Evolutionary conservation across 108 stramenopile species (phyloP), one percentile per base, ranked within the genome.

Genomic region (Cyclotella choctawhatcheeana): DNA sequence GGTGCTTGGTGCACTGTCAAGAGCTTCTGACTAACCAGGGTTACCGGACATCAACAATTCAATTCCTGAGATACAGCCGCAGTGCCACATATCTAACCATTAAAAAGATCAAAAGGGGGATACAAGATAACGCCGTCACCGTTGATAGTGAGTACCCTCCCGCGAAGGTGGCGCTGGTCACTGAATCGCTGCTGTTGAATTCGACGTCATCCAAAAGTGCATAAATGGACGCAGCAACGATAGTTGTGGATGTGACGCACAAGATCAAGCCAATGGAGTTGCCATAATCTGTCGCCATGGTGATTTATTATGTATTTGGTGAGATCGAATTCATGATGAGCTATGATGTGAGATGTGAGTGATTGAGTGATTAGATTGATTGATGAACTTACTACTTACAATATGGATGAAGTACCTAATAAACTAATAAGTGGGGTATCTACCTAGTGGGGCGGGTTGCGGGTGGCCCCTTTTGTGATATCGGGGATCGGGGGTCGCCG

Each of bases 81-180:
- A 74, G 50, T 40, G 73, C 64, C 30, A 74, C 65, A 29, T 74
- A 74, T 65, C 73, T 35, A 1, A 74, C 63, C 65, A 74, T 74
- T 5, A 74, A 25, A 50, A 66, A 60, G 22, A 74, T 59, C 7
- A 74, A 33, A 26, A 74, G 37, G 2, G 64, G 64, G 33, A 74
- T 63, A 32, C 12, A 10, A 12, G 22, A 16, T 29, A 13, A 24
- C 44, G 6, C 0, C 44, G 5, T 45, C 63, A 35, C 8, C 7
- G 21, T n/a, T n/a, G 50, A 21, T n/a, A 51, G 5, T 21, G 50
- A 7, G n/a, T 40, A 40, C 12, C 37, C 37, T 40, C 37, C 37
- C 12, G 37, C 37, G 12, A 40, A 40, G 37, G 37, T 40, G 37
- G 37, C 37, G 12, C 37, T 40, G n/a, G n/a, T n/a, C n/a, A n/a